Base-by-base conservation (phyloP, 129 eudicot species). In the Mikania micrantha region DNA sequence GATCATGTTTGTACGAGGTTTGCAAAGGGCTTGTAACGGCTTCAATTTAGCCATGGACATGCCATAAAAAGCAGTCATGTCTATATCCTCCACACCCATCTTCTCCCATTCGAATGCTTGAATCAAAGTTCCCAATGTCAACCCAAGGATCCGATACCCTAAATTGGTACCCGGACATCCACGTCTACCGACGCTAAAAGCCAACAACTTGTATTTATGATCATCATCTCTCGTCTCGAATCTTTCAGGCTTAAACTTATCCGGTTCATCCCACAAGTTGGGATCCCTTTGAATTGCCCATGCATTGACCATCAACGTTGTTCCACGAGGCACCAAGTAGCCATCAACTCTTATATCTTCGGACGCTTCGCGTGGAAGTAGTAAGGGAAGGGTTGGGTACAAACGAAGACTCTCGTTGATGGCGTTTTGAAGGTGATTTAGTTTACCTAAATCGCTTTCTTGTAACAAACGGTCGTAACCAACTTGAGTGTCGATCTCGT, bases 71-170 rank as follows among this genome's bases (percentile, higher is more conserved):
- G 69, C 54, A 4, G 60, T 31, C 58, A 66, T 13, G n/a, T 79
- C 77, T 40, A 76, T 44, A 5, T 56, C 64, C 45, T 60, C 71
- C 4, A 40, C 29, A 7, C 63, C 50, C 1, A 56, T 72, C 57
- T 67, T 79, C 28, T 73, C 70, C 64, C 77, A 73, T 45, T 73
- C 77, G 10, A 73, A 73, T 42, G 64, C 67, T 41, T 73, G 71
- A 49, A 73, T 73, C 70, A 73, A 25, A 48, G 71, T 45, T 35
- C 70, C 70, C 41, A 73, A 12, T 4, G 77, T 16, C 71, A 62
- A 62, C 5, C 40, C 28, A 19, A 62, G 62, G 7, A 63, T 39
- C 4, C 77, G 69, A 52, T 62, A 48, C 8, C 40, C 77, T 17
- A 73, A 57, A 2, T 9, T 57, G 35, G 53, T 45, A 11, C 71